Evolutionary conservation across 2,329 filamentous ascomycete species (phyloP).

Genomic region (Alternaria arborescens): DNA sequence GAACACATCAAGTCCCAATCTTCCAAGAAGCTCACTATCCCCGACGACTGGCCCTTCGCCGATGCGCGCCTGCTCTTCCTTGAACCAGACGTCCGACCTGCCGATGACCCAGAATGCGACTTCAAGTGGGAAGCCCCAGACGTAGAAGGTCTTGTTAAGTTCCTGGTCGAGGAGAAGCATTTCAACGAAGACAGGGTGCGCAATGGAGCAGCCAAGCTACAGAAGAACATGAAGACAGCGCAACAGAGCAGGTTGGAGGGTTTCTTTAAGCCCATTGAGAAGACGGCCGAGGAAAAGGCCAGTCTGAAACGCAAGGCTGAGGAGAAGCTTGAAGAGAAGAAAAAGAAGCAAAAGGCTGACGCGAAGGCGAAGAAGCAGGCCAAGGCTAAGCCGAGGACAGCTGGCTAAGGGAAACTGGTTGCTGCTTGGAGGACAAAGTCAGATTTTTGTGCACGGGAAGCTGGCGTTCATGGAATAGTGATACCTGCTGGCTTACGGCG

Average conservation of each 20-base stretch:
- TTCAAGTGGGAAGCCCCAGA: slow-evolving; percentile 98
- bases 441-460: background rate
- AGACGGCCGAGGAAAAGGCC: slow-evolving; percentile 85
- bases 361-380: slow-evolving; percentile 94
- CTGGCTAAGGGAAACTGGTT: slow-evolving; percentile 10
- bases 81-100: slow-evolving; percentile 83
- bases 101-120: slow-evolving; percentile 87
- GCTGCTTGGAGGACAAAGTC: background rate
- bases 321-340: slow-evolving; percentile 88
- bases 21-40: slow-evolving; percentile 75
- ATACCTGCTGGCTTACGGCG: slow-evolving; percentile 11
- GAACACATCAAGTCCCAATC: slow-evolving; percentile 79
- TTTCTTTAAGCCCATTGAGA: slow-evolving; percentile 94
- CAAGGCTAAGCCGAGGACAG: slow-evolving; percentile 76
- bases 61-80: slow-evolving; percentile 94
- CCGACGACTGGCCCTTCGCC: slow-evolving; percentile 95
- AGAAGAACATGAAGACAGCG: slow-evolving; percentile 89
- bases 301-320: slow-evolving; percentile 91
- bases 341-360: slow-evolving; percentile 93
- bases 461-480: slow-evolving; percentile 18
- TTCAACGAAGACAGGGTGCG: slow-evolving; percentile 96
- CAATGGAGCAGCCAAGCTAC: slow-evolving; percentile 76
- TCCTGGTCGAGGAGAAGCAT: slow-evolving; percentile 90
- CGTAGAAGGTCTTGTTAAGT: slow-evolving; percentile 86
- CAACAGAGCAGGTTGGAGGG: slow-evolving; percentile 93